These are phyloP conservation scores for Alnus rubra DNA, from an alignment of 306 rosid species.

Conservation along the genomic window DNA sequence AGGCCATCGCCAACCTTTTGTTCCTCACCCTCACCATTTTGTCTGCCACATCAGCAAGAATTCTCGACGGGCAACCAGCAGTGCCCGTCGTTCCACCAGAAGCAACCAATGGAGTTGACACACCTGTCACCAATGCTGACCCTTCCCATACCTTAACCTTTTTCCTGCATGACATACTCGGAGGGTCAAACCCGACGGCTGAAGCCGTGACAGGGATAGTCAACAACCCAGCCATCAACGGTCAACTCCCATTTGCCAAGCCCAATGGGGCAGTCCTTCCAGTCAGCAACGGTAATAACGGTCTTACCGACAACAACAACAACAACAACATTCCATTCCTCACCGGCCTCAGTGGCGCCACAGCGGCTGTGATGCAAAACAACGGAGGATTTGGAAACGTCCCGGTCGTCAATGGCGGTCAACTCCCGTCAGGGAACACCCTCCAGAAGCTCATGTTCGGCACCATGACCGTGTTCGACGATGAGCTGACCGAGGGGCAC, in stretches of 20 bases:
- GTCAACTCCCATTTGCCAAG: conserved; percentile 18
- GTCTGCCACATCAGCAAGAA: background rate
- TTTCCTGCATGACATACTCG: conserved; percentile 18
- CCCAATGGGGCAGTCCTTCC: conserved; percentile 23
- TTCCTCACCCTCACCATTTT: conserved; percentile 9
- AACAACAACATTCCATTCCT: conserved; percentile 24
- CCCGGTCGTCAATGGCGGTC: conserved; percentile 11
- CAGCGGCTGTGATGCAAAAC: conserved; percentile 12
- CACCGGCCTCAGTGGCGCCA: conserved; percentile 16
- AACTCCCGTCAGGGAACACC: background rate
- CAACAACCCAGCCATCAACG: conserved; percentile 17
- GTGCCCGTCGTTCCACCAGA: background rate
- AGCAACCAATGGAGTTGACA: background rate
- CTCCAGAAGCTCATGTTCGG: conserved; percentile 14
- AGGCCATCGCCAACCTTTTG: background rate
- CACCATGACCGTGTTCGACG: conserved; percentile 19
- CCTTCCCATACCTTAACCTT: conserved; percentile 10
- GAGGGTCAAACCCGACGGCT: conserved; percentile 17
- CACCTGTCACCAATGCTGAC: background rate
- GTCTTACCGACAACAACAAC: conserved; percentile 8
- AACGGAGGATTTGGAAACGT: conserved; percentile 7
- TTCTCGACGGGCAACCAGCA: background rate
- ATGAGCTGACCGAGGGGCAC: conserved; percentile 14
- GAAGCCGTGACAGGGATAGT: conserved; percentile 10
- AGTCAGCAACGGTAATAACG: conserved; percentile 4